These are phyloP conservation scores for Lactarius vividus DNA, from an alignment of 768 basidiomycete genomes.

Conservation along the genomic window DNA sequence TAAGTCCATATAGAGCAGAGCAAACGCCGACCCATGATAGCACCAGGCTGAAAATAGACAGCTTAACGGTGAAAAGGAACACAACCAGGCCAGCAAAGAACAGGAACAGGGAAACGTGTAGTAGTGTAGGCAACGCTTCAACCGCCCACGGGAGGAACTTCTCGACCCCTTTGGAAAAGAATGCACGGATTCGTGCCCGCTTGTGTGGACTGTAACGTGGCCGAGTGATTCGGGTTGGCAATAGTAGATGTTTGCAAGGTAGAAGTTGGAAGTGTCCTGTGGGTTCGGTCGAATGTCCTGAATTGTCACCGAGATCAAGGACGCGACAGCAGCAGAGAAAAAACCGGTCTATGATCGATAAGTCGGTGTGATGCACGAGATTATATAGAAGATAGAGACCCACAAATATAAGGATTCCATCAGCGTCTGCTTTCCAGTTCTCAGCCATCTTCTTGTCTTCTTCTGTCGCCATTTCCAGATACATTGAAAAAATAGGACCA, in stretches of 20 bases:
- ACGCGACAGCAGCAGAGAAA: too few species aligned
- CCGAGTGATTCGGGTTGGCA: neutral
- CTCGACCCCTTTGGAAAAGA: neutral
- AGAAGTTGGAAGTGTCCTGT: too few species aligned
- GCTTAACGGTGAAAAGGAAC: slow-evolving; percentile 1
- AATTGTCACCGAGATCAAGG: too few species aligned
- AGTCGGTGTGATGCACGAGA: too few species aligned
- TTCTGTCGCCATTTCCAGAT: too few species aligned
- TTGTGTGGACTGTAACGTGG: neutral
- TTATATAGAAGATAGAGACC: too few species aligned
- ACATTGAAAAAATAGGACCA: too few species aligned
- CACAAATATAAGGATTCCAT: too few species aligned
- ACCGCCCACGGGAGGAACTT: neutral
- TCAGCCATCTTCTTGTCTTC: too few species aligned
- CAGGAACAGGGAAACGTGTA: slow-evolving; percentile 11
- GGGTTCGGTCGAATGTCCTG: too few species aligned
- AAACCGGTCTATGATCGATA: too few species aligned
- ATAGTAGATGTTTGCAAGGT: neutral
- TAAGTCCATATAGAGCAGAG: neutral
- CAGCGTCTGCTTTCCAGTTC: too few species aligned
- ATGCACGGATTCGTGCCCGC: neutral
- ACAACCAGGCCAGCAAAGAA: slow-evolving; percentile 12
- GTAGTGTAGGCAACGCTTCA: slow-evolving; percentile 6
- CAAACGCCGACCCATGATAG: neutral
- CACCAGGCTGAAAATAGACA: neutral